Percentiles rank a stretch among this genome's conserved stretches.
phyloP scores from a whole-genome alignment of 441 rosid genomes.

The Arabidopsis hybrid region DNA sequence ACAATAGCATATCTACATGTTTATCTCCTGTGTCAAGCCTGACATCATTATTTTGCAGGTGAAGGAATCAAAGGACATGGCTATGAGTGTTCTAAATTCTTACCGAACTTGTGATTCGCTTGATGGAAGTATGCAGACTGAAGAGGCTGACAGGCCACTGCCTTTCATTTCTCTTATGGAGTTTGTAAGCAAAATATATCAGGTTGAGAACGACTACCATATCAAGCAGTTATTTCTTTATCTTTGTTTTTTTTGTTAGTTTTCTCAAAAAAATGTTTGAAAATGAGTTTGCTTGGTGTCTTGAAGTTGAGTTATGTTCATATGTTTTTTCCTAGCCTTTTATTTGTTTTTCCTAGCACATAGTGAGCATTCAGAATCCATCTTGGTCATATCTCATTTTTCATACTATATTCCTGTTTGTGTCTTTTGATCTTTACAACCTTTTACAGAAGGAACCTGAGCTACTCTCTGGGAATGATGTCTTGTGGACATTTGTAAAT shows the following conservation, averaged over 20 bases:
- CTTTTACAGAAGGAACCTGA: slow-evolving; percentile 88
- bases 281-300: slow-evolving; percentile 10
- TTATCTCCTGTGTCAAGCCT: slow-evolving; percentile 40
- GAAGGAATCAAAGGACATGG: slow-evolving; percentile 92
- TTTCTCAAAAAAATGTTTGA: slow-evolving; percentile 3
- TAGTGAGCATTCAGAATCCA: slow-evolving; percentile 13
- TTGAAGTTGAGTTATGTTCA: slow-evolving; percentile 1
- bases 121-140: slow-evolving; percentile 67
- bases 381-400: neutral
- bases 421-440: slow-evolving; percentile 24
- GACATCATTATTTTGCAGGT: slow-evolving; percentile 58
- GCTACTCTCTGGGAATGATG: slow-evolving; percentile 91
- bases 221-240: slow-evolving; percentile 2
- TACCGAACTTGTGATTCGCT: slow-evolving; percentile 63
- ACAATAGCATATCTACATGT: slow-evolving; percentile 18
- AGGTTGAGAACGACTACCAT: slow-evolving; percentile 55
- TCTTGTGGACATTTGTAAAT: slow-evolving; percentile 96
- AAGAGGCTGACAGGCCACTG: slow-evolving; percentile 59
- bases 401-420: neutral
- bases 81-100: slow-evolving; percentile 75
- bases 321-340: slow-evolving; percentile 2
- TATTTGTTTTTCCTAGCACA: slow-evolving; percentile 1
- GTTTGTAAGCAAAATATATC: slow-evolving; percentile 90
- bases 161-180: slow-evolving; percentile 90
- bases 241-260: slow-evolving; percentile 19